phyloP scores from a whole-genome alignment of 306 rosid genomes.

The Fragaria nilgerrensis region DNA sequence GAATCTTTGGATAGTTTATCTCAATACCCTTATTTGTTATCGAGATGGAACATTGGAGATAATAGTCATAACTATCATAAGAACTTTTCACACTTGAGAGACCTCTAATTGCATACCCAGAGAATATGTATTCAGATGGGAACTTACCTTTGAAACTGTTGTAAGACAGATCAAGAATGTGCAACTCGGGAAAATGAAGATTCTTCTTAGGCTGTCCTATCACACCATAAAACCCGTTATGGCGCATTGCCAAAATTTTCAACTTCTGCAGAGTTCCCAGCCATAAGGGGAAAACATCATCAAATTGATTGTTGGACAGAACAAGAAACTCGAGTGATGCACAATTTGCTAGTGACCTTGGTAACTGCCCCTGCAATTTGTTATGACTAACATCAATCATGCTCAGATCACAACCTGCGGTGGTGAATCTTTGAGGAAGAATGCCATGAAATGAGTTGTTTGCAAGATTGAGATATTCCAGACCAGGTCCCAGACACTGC shows the following conservation, averaged over 20 bases:
- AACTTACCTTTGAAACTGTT: background rate
- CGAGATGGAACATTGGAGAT: too few species aligned
- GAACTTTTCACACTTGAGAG: too few species aligned
- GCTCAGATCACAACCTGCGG: too few species aligned
- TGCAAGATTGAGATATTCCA: background rate
- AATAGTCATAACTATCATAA: too few species aligned
- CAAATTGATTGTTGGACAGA: background rate
- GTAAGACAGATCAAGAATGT: background rate
- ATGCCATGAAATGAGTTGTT: background rate
- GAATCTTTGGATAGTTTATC: background rate
- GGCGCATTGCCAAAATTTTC: background rate
- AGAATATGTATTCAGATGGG: background rate
- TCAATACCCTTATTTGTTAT: too few species aligned
- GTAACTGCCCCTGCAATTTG: background rate
- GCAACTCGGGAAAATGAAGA: background rate
- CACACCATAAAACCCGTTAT: background rate
- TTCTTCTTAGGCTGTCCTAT: background rate
- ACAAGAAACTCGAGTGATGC: background rate
- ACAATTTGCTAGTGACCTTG: background rate
- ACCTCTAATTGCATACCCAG: background rate
- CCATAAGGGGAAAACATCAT: background rate
- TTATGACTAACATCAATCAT: background rate
- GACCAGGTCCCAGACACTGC: background rate
- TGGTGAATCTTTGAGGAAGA: background rate
- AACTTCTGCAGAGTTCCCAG: background rate